phyloP scores from a whole-genome alignment of 164 flowering plant genomes.

The Annona cherimola region DNA sequence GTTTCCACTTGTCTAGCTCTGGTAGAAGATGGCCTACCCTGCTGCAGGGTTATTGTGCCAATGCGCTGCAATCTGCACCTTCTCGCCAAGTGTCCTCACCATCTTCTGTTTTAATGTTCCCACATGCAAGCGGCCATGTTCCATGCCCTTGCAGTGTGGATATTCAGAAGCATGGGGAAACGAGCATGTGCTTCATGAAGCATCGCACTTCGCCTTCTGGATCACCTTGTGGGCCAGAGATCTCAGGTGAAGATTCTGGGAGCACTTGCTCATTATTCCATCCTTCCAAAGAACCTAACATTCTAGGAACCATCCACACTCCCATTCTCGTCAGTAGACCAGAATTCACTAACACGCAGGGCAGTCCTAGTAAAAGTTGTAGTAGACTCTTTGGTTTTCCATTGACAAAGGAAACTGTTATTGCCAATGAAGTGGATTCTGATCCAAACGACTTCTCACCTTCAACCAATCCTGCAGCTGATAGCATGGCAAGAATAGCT shows the following conservation, averaged over 20 bases:
- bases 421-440: conserved; percentile 18
- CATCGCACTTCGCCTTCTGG: conserved; percentile 11
- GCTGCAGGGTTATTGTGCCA: conserved; percentile 26
- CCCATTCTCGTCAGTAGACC: conserved; percentile 17
- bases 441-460: conserved; percentile 20
- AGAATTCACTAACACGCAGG: conserved; percentile 19
- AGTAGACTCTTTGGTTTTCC: conserved; percentile 92
- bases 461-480: conserved; percentile 23
- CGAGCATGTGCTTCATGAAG: conserved; percentile 11
- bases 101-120: conserved; percentile 70
- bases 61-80: conserved; percentile 20
- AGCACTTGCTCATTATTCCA: conserved; percentile 7
- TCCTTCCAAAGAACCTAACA: conserved; percentile 19
- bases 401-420: conserved; percentile 43
- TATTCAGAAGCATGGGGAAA: conserved; percentile 20
- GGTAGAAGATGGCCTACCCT: conserved; percentile 39
- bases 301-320: conserved; percentile 13
- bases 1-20: conserved; percentile 30
- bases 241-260: conserved; percentile 12
- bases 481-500: conserved; percentile 26
- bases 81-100: conserved; percentile 55
- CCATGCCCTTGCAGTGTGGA: conserved; percentile 11
- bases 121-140: conserved; percentile 35
- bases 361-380: conserved; percentile 32
- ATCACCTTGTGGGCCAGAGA: conserved; percentile 8